Percentiles rank a stretch among this genome's conserved stretches.
These are phyloP conservation scores for Suillus placidus DNA, from an alignment of 768 basidiomycete species.

Conservation along the genomic window DNA sequence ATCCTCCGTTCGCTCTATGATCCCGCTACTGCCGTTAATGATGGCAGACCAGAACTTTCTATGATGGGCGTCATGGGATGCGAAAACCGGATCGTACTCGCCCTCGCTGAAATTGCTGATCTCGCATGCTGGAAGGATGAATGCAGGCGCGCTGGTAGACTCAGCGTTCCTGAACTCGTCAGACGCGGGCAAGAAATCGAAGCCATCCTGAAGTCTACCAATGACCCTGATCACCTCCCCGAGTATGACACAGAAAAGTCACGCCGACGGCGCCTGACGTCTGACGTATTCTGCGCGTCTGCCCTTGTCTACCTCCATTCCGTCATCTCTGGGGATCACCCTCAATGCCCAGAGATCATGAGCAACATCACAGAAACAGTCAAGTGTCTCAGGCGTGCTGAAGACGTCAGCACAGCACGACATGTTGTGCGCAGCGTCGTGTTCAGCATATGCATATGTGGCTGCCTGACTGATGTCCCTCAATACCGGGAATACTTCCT, in stretches of 20 bases:
- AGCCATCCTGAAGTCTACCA: constrained; percentile 27
- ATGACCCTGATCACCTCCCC: neutral
- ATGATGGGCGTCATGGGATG: constrained; percentile 91
- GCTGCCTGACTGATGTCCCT: constrained; percentile 61
- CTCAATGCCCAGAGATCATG: constrained; percentile 66
- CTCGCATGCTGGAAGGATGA: constrained; percentile 70
- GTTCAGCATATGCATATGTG: constrained; percentile 75
- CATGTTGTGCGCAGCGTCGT: constrained; percentile 78
- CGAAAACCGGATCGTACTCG: constrained; percentile 78
- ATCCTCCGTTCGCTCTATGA: constrained; percentile 62
- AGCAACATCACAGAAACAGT: constrained; percentile 59
- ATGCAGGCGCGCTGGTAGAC: constrained; percentile 41
- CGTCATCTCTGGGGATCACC: constrained; percentile 74
- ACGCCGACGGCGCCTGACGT: constrained; percentile 48
- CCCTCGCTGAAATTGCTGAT: constrained; percentile 72
- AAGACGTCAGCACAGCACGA: constrained; percentile 42
- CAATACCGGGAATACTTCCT: constrained; percentile 46
- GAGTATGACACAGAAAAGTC: constrained; percentile 12
- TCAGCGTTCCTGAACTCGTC: constrained; percentile 66
- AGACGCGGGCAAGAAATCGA: constrained; percentile 56
- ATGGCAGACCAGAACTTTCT: constrained; percentile 50
- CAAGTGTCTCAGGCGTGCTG: constrained; percentile 44
- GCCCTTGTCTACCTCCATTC: constrained; percentile 75
- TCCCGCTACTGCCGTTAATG: constrained; percentile 18
- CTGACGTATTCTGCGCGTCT: constrained; percentile 73